Evolutionary conservation across 306 rosid genomes (phyloP).

Genomic region (Dryas drummondii): DNA sequence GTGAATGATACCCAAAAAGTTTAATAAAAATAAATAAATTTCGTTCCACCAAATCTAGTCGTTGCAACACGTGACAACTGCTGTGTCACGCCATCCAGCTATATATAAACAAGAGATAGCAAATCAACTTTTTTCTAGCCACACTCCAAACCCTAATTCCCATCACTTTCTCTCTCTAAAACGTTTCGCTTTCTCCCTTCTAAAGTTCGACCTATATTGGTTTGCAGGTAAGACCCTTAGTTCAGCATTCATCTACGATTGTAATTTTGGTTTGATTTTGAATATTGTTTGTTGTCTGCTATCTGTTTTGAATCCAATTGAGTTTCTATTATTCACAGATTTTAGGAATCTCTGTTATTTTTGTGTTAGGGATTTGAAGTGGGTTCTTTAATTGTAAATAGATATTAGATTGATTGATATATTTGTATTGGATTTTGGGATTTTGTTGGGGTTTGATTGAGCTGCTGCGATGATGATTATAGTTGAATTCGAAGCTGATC

Average conservation of each 20-base stretch:
- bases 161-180: neutral
- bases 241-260: neutral
- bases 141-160: neutral
- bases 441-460: neutral
- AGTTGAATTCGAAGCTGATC: neutral
- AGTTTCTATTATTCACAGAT: neutral
- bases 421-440: neutral
- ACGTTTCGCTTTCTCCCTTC: neutral
- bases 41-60: neutral
- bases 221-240: neutral
- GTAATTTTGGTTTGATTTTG: neutral
- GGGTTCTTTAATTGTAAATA: neutral
- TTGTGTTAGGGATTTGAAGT: neutral
- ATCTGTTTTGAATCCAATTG: neutral
- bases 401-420: neutral
- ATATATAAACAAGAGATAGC: neutral
- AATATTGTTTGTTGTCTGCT: neutral
- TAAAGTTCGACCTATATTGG: neutral
- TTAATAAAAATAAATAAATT: neutral
- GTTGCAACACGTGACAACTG: neutral
- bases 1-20: neutral
- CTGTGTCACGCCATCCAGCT: neutral
- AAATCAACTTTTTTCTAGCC: neutral
- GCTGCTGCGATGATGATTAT: neutral
- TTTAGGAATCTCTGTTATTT: neutral